These are phyloP conservation scores for Nematodospora valgi DNA, from an alignment of 805 yeast genomes.

Conservation along the genomic window DNA sequence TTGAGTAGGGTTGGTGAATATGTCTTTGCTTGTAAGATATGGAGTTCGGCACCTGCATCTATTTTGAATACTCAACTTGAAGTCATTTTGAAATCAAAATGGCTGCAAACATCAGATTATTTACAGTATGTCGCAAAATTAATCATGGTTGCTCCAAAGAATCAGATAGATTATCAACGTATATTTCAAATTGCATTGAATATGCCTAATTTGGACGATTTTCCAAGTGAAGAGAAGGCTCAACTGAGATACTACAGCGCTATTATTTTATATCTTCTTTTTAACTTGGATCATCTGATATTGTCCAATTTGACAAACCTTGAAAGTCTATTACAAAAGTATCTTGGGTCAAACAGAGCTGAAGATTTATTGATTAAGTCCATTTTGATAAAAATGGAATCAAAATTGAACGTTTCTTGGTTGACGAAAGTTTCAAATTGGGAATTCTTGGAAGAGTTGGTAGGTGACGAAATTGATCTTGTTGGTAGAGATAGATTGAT, in stretches of 20 bases:
- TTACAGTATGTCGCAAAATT: conserved; percentile 44
- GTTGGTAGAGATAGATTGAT: conserved; percentile 45
- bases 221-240: conserved; percentile 17
- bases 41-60: conserved; percentile 34
- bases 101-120: conserved; percentile 42
- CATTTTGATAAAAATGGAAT: conserved; percentile 57
- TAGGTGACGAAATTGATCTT: conserved; percentile 42
- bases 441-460: conserved; percentile 52
- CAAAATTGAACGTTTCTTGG: conserved; percentile 56
- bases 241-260: conserved; percentile 41
- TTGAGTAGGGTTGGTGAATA: conserved; percentile 17
- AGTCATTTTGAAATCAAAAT: conserved; percentile 46
- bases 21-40: conserved; percentile 11
- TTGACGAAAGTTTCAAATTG: conserved; percentile 57
- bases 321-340: conserved; percentile 35
- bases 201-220: conserved; percentile 35
- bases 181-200: conserved; percentile 62
- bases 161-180: conserved; percentile 42
- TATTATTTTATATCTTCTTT: conserved; percentile 47
- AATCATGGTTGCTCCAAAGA: conserved; percentile 31
- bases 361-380: conserved; percentile 62
- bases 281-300: conserved; percentile 39
- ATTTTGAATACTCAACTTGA: conserved; percentile 65
- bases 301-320: conserved; percentile 49
- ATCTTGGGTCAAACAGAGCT: conserved; percentile 56